A percentile compares a stretch with the other conserved stretches of the same genome.
Conservation (phyloP, 2,329 filamentous ascomycete species). For the Hypoxylon sp. region DNA sequence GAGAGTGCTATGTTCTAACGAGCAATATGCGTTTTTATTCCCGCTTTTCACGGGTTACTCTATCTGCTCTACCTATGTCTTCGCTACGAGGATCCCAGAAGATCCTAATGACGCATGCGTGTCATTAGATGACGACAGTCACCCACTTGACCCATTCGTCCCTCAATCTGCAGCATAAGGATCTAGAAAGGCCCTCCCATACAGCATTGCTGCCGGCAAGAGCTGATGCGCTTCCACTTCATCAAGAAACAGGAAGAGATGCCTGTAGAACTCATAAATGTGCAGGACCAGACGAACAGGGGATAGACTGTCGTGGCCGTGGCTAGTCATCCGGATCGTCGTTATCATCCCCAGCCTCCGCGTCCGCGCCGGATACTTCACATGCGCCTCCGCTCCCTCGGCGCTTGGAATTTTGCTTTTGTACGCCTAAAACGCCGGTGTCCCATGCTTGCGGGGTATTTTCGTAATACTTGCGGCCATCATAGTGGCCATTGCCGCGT, state of each 20-base stretch:
- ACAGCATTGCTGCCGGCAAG: not conserved
- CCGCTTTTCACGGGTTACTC: not conserved
- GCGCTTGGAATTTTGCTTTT: slow-evolving; percentile 55
- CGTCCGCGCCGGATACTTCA: slow-evolving; percentile 52
- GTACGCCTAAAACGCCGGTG: slow-evolving; percentile 65
- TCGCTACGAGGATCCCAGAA: slow-evolving; percentile 4
- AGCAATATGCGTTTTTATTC: not conserved
- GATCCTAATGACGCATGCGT: not conserved
- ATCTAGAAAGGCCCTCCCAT: not conserved
- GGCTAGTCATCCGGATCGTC: slow-evolving; percentile 74
- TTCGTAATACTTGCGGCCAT: slow-evolving; percentile 49
- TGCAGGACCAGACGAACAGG: slow-evolving; percentile 73
- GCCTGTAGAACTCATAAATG: slow-evolving; percentile 40
- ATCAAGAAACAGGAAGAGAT: not conserved
- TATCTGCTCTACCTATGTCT: not conserved
- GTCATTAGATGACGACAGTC: slow-evolving; percentile 41
- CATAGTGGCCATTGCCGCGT: slow-evolving; percentile 55
- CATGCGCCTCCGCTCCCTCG: slow-evolving; percentile 40
- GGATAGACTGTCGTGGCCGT: slow-evolving; percentile 72
- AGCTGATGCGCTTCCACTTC: not conserved
- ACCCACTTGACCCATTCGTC: slow-evolving; percentile 49
- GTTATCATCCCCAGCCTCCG: slow-evolving; percentile 73
- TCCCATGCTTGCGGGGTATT: slow-evolving; percentile 56
- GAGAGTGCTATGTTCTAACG: not conserved
- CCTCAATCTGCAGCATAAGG: slow-evolving; percentile 46